Conservation (phyloP, 768 basidiomycete genomes). For the Rhizopogon roseolus region DNA sequence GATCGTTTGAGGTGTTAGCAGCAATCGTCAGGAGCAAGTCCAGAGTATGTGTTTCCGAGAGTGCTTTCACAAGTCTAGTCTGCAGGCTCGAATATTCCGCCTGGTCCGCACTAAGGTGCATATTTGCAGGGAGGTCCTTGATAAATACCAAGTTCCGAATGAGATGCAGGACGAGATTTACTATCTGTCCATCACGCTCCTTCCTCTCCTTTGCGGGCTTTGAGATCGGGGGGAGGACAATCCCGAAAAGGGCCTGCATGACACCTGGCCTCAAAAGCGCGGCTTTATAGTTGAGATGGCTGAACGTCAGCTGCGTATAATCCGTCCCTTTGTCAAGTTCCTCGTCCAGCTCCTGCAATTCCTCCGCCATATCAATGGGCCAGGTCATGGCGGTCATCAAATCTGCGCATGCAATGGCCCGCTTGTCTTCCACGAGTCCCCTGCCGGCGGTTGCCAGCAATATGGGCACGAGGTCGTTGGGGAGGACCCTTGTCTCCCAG, state of each 20-base stretch:
- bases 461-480: slow-evolving; percentile 86
- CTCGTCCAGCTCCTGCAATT: slow-evolving; percentile 86
- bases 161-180: slow-evolving; percentile 84
- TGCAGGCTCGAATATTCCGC: slow-evolving; percentile 78
- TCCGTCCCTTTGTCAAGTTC: slow-evolving; percentile 78
- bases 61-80: slow-evolving; percentile 63
- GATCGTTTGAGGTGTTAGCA: slow-evolving; percentile 67
- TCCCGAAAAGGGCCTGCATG: slow-evolving; percentile 65
- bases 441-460: slow-evolving; percentile 76
- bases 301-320: slow-evolving; percentile 77
- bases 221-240: slow-evolving; percentile 75
- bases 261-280: slow-evolving; percentile 59
- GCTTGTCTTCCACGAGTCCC: slow-evolving; percentile 73
- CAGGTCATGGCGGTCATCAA: slow-evolving; percentile 97
- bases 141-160: slow-evolving; percentile 94
- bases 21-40: slow-evolving; percentile 84
- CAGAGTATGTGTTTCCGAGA: slow-evolving; percentile 69
- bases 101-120: slow-evolving; percentile 69
- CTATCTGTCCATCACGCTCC: slow-evolving; percentile 79
- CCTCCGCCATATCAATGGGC: slow-evolving; percentile 95
- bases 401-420: slow-evolving; percentile 81
- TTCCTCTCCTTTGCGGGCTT: slow-evolving; percentile 64
- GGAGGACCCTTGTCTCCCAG: slow-evolving; percentile 80
- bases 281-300: slow-evolving; percentile 88
- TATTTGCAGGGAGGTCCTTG: slow-evolving; percentile 75